Percentiles rank a stretch among this genome's conserved stretches.
Evolutionary conservation across 208 protist genomes (phyloP).

Genomic region (Wallacemonas sp.): DNA sequence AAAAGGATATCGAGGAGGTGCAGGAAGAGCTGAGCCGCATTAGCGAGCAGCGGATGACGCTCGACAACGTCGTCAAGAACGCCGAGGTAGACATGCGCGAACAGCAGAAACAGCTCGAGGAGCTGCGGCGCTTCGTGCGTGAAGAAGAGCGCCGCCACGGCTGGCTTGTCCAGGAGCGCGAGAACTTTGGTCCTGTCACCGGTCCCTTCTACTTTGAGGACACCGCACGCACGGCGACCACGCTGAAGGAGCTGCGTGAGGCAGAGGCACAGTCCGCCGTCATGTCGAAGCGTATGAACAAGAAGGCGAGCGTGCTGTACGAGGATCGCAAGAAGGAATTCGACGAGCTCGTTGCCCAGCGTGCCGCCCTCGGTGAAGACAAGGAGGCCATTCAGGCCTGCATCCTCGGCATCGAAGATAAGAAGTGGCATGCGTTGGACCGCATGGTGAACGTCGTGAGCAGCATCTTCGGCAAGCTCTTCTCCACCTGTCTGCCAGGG

Average conservation of each 20-base stretch:
- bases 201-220: constrained; percentile 74
- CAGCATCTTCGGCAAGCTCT: constrained; percentile 97
- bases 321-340: constrained; percentile 96
- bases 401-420: constrained; percentile 97
- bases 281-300: constrained; percentile 86
- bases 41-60: constrained; percentile 44
- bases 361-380: constrained; percentile 91
- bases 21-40: constrained; percentile 70
- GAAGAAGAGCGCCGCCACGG: constrained; percentile 65
- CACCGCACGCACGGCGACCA: constrained; percentile 45
- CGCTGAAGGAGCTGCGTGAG: constrained; percentile 71
- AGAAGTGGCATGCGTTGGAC: constrained; percentile 97
- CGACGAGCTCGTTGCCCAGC: constrained; percentile 96
- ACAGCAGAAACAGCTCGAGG: constrained; percentile 42
- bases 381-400: constrained; percentile 95
- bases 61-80: constrained; percentile 75
- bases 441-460: constrained; percentile 96
- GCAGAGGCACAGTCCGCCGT: constrained; percentile 65
- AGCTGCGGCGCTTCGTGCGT: constrained; percentile 36
- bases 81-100: constrained; percentile 76
- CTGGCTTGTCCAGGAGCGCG: constrained; percentile 51
- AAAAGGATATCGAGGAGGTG: constrained; percentile 78
- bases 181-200: constrained; percentile 37
- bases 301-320: constrained; percentile 94
- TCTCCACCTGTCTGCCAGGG: constrained; percentile 96